Conservation (phyloP, 2,329 filamentous ascomycete genomes). For the Fusarium sp. region DNA sequence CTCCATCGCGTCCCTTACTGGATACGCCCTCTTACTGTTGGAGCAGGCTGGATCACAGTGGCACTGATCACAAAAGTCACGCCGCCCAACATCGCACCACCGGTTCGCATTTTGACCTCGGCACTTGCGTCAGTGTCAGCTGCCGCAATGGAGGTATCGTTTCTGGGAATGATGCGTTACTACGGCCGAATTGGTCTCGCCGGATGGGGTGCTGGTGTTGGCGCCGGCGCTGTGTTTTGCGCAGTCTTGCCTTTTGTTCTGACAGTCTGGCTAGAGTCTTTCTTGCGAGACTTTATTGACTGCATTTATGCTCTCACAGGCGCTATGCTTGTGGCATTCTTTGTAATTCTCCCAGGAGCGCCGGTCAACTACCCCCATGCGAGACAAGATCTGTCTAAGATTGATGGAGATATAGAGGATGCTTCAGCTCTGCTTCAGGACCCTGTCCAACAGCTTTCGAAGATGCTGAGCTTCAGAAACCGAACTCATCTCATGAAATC, state of each 20-base stretch:
- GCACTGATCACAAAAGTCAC: constrained; percentile 47
- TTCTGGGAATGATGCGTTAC: constrained; percentile 50
- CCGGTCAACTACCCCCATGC: constrained; percentile 42
- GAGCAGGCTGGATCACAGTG: constrained; percentile 49
- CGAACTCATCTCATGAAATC: constrained; percentile 21
- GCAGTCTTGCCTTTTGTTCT: constrained; percentile 51
- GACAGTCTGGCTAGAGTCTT: constrained; percentile 47
- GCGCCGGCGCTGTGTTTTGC: constrained; percentile 49
- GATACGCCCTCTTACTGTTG: constrained; percentile 47
- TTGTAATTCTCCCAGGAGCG: constrained; percentile 48
- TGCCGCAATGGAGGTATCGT: constrained; percentile 52
- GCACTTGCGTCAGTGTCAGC: constrained; percentile 49
- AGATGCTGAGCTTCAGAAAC: constrained; percentile 33
- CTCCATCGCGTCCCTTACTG: constrained; percentile 50
- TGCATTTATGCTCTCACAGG: constrained; percentile 48
- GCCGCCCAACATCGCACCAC: constrained; percentile 53
- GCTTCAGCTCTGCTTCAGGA: constrained; percentile 56
- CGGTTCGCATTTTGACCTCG: constrained; percentile 49
- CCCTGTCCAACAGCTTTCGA: constrained; percentile 44
- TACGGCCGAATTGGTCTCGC: constrained; percentile 51
- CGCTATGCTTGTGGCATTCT: constrained; percentile 48
- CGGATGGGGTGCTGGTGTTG: constrained; percentile 55
- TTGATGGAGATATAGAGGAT: constrained; percentile 37
- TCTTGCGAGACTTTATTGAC: constrained; percentile 49
- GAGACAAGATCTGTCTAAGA: constrained; percentile 20